Conservation (phyloP, 805 yeast genomes). For the Ogataea ganodermae region DNA sequence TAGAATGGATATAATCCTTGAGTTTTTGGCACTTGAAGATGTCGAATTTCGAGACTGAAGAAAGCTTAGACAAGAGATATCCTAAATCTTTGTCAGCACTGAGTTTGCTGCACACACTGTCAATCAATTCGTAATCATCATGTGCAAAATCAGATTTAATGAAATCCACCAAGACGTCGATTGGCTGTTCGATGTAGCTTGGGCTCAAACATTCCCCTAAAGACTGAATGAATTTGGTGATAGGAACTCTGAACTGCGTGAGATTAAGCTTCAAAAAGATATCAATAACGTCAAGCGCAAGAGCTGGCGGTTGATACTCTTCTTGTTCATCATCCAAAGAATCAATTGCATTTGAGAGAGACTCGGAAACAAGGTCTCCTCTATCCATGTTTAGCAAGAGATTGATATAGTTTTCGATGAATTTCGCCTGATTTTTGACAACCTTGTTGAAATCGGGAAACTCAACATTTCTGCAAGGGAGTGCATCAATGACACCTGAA, state of each 20-base stretch:
- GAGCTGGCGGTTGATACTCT: slow-evolving; percentile 19
- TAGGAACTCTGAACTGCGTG: slow-evolving; percentile 23
- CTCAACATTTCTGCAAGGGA: slow-evolving; percentile 26
- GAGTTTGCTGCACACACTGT: slow-evolving; percentile 38
- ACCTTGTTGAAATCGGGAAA: slow-evolving; percentile 16
- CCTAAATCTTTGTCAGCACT: slow-evolving; percentile 19
- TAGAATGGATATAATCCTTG: slow-evolving; percentile 22
- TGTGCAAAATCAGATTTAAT: slow-evolving; percentile 14
- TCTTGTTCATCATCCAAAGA: slow-evolving; percentile 29
- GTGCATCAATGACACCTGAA: slow-evolving; percentile 23
- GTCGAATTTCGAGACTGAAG: slow-evolving; percentile 23
- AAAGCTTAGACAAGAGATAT: slow-evolving; percentile 6
- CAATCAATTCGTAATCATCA: slow-evolving; percentile 38
- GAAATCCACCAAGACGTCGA: slow-evolving; percentile 36
- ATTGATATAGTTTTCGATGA: slow-evolving; percentile 28
- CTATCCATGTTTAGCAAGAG: slow-evolving; percentile 21
- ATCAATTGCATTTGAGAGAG: slow-evolving; percentile 30
- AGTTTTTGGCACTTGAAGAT: slow-evolving; percentile 25
- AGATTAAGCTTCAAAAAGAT: slow-evolving; percentile 29
- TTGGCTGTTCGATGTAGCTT: slow-evolving; percentile 33
- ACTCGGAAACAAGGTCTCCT: slow-evolving; percentile 19
- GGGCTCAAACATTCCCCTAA: slow-evolving; percentile 38
- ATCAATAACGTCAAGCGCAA: slow-evolving; percentile 33
- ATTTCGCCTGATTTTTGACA: slow-evolving; percentile 14
- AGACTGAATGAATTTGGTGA: slow-evolving; percentile 37